These are phyloP conservation scores for Irpex sp. DNA, from an alignment of 1,284 basidiomycete species.

Conservation along the genomic window DNA sequence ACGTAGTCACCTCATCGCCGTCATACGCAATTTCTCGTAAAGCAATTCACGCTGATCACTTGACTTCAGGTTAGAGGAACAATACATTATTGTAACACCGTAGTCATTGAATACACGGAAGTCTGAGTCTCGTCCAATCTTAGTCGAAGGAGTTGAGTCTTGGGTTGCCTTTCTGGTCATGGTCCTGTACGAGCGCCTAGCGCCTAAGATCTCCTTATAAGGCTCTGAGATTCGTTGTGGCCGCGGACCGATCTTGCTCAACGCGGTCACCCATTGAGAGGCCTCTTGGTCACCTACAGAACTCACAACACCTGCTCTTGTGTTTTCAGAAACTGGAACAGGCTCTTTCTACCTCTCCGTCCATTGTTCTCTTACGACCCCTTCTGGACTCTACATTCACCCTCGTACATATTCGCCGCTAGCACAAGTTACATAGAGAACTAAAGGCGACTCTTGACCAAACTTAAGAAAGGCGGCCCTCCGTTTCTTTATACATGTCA, in stretches of 20 bases:
- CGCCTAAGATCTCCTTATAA: neutral
- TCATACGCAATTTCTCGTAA: neutral
- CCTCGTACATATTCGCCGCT: neutral
- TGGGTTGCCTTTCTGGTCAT: neutral
- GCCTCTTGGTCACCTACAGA: neutral
- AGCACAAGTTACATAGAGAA: neutral
- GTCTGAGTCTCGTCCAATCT: neutral
- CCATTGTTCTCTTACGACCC: too few relatives aligned
- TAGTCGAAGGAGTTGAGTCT: neutral
- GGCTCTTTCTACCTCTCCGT: neutral
- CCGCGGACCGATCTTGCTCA: neutral
- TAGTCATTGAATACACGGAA: neutral
- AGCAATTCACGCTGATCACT: neutral
- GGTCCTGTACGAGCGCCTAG: neutral
- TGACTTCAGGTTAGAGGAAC: neutral
- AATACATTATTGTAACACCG: neutral
- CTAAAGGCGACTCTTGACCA: neutral
- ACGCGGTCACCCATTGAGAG: neutral
- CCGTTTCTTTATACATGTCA: neutral
- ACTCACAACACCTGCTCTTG: neutral
- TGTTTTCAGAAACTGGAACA: neutral
- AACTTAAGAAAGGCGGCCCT: neutral
- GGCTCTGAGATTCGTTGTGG: neutral
- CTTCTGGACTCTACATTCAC: too few relatives aligned
- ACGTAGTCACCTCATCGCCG: constrained; percentile 7